Evolutionary conservation across 169 alveolate genomes (phyloP), one percentile per base, ranked within the genome.

Genomic region (Perkinsus chesapeaki): DNA sequence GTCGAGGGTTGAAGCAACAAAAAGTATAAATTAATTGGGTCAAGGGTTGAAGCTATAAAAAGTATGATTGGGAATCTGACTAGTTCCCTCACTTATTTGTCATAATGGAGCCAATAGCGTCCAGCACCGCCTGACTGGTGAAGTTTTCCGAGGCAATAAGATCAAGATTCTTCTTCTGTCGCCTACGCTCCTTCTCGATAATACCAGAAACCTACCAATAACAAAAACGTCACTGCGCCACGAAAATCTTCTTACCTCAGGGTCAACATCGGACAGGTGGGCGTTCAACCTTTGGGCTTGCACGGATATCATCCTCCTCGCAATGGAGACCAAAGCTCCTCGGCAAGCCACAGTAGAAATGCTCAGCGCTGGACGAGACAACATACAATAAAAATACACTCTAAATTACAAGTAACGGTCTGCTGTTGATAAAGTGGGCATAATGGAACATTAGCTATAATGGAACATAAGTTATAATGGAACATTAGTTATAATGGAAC

Each of bases 41-140:
- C n/a, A n/a, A n/a, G n/a, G n/a, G n/a, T n/a, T n/a, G n/a, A n/a
- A n/a, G n/a, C n/a, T n/a, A n/a, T n/a, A n/a, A n/a, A n/a, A n/a
- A n/a, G n/a, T n/a, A n/a, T n/a, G n/a, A n/a, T n/a, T n/a, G n/a
- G n/a, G n/a, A n/a, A n/a, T n/a, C n/a, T n/a, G n/a, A n/a, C n/a
- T n/a, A n/a, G n/a, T n/a, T n/a, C n/a, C n/a, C n/a, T 43, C 16
- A 98, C 95, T 98, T 98, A 97, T 98, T 98, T 37, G 98, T 98
- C 93, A 98, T 95, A 60, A 96, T 95, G 91, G 98, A 94, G 43
- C 99, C 99, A 37, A 97, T 95, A 31, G 99, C 98, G 72, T 99
- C 99, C 93, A 98, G 92, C 91, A 98, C 98, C 31, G 94, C 96
- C 93, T n/a, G 95, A 72, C 93, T 93, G 92, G 95, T 94, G 95